Conservation (phyloP, 2,329 filamentous ascomycete genomes). For the Parastagonospora nodorum region DNA sequence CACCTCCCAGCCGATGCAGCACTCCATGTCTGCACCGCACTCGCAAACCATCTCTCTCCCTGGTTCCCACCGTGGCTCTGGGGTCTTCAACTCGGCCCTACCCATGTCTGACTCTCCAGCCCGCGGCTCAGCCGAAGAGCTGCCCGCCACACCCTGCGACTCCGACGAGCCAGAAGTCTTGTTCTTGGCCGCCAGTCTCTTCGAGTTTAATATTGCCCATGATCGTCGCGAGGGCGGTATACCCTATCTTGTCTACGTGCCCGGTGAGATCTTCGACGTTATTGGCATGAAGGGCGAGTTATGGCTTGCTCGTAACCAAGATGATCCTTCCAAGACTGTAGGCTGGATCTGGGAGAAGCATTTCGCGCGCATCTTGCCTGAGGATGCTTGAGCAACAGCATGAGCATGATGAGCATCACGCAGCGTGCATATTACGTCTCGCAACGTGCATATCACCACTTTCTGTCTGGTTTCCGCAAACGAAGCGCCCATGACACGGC, state of each 20-base stretch:
- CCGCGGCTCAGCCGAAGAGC: conserved; percentile 26
- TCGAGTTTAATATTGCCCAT: conserved; percentile 95
- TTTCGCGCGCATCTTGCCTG: conserved; percentile 62
- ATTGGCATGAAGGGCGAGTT: conserved; percentile 96
- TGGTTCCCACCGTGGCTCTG: conserved; percentile 64
- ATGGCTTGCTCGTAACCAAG: conserved; percentile 97
- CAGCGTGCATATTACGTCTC: neutral
- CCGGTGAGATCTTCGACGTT: conserved; percentile 75
- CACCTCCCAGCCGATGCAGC: conserved; percentile 16
- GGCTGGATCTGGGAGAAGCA: conserved; percentile 99
- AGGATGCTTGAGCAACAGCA: conserved; percentile 29
- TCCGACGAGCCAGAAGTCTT: conserved; percentile 71
- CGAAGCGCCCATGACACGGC: no score
- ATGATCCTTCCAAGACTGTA: conserved; percentile 76
- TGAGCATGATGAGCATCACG: neutral
- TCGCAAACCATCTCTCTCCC: conserved; percentile 32
- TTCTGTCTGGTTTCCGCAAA: no score
- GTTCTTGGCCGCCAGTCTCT: conserved; percentile 90
- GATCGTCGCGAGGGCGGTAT: conserved; percentile 92
- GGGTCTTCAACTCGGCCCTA: conserved; percentile 84
- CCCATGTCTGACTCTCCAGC: conserved; percentile 69
- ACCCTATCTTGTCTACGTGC: conserved; percentile 92
- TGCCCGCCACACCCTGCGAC: conserved; percentile 46
- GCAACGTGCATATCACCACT: neutral
- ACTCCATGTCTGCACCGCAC: conserved; percentile 23